Percentiles rank a stretch among this genome's conserved stretches.
phyloP scores from a whole-genome alignment of 2,329 filamentous ascomycete genomes.

The Clonostachys rhizophaga region DNA sequence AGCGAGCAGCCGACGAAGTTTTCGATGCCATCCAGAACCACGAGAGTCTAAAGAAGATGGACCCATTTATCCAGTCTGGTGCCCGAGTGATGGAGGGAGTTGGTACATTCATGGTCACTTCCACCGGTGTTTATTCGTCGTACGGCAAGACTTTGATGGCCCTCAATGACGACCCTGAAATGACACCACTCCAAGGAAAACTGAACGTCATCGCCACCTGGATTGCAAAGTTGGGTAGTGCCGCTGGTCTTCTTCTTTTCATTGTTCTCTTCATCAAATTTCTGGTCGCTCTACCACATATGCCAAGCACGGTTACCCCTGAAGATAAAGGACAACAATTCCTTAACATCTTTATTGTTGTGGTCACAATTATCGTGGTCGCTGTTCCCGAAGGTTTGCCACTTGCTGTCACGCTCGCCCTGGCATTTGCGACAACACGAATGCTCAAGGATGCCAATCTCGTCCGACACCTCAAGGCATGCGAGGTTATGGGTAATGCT shows the following conservation, averaged over 20 bases:
- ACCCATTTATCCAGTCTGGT: constrained; percentile 83
- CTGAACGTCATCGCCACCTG: constrained; percentile 71
- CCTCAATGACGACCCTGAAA: constrained; percentile 68
- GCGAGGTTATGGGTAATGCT: constrained; percentile 78
- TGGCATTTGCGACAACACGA: constrained; percentile 72
- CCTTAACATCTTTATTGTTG: constrained; percentile 71
- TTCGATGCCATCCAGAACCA: constrained; percentile 64
- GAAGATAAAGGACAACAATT: constrained; percentile 76
- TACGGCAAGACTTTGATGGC: constrained; percentile 74
- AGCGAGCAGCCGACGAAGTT: constrained; percentile 63
- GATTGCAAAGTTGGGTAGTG: constrained; percentile 74
- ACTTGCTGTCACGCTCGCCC: constrained; percentile 70
- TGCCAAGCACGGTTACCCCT: constrained; percentile 42
- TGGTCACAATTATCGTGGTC: constrained; percentile 76
- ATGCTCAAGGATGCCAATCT: constrained; percentile 78
- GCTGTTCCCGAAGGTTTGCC: constrained; percentile 75
- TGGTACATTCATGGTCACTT: constrained; percentile 70
- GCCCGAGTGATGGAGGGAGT: constrained; percentile 73
- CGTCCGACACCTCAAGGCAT: constrained; percentile 71
- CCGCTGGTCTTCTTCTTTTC: constrained; percentile 75
- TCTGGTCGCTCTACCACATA: constrained; percentile 58
- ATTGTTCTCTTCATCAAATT: constrained; percentile 84
- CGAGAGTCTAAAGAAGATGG: constrained; percentile 65
- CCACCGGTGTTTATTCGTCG: constrained; percentile 67
- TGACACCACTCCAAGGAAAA: constrained; percentile 73